Evolutionary conservation across 257 asterid genomes (phyloP).

Genomic region (Rubia yunnanensis): DNA sequence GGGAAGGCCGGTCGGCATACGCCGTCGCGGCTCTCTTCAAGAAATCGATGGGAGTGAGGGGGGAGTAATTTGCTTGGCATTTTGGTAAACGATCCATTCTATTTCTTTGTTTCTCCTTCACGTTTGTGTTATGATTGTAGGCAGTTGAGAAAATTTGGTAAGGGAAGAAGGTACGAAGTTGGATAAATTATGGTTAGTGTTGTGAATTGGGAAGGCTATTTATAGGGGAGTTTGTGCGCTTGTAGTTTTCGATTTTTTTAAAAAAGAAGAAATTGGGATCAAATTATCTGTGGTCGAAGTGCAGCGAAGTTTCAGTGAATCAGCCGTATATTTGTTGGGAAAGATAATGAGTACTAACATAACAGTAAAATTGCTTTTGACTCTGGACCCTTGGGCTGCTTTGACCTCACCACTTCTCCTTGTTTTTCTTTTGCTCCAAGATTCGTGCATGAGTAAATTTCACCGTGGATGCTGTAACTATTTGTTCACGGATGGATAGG

Average conservation of each 20-base stretch:
- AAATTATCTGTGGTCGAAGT: conserved; percentile 8
- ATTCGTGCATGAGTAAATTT: background rate
- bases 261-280: no score
- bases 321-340: conserved; percentile 8
- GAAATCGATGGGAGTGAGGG: conserved; percentile 70
- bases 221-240: background rate
- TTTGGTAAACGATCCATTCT: conserved; percentile 55
- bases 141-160: background rate
- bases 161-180: background rate
- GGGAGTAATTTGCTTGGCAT: conserved; percentile 59
- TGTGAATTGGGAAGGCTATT: background rate
- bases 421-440: background rate
- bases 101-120: background rate
- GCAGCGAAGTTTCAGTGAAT: conserved; percentile 24
- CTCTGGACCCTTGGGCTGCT: conserved; percentile 39
- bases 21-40: conserved; percentile 52
- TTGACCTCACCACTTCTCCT: conserved; percentile 40
- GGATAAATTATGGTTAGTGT: background rate
- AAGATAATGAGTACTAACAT: background rate
- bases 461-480: no score
- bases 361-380: conserved; percentile 24
- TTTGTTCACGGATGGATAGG: no score
- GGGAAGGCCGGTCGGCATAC: conserved; percentile 48
- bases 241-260: no score
- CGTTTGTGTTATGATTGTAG: background rate